A percentile compares a stretch with the other conserved stretches of the same genome.
Evolutionary conservation across 352 stramenopile species (phyloP).

Genomic region (Phytopythium kandeliae): DNA sequence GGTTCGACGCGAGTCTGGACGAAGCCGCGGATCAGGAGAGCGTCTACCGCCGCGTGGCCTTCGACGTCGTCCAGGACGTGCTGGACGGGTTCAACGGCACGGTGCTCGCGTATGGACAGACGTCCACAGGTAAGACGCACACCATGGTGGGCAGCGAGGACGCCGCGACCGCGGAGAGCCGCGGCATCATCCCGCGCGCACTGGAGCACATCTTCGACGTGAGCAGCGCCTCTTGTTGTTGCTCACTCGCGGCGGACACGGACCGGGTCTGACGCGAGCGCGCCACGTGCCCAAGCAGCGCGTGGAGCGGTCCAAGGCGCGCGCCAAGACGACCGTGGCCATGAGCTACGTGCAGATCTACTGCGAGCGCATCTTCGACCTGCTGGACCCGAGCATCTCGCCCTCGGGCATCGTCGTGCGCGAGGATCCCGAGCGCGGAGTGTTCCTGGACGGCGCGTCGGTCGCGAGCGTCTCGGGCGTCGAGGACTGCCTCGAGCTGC

Average conservation of each 20-base stretch:
- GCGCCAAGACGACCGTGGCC: conserved; percentile 37
- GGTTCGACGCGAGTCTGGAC: conserved; percentile 48
- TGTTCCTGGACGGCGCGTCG: conserved; percentile 62
- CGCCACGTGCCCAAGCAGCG: neutral
- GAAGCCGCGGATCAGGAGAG: conserved; percentile 33
- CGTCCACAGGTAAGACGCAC: conserved; percentile 59
- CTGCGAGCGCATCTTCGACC: conserved; percentile 71
- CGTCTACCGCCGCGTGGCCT: conserved; percentile 48
- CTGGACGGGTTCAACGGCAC: conserved; percentile 64
- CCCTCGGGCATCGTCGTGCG: conserved; percentile 48
- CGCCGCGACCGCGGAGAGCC: conserved; percentile 21
- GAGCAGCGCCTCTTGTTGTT: neutral
- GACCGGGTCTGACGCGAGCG: neutral
- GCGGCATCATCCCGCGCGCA: conserved; percentile 53
- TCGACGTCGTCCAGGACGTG: conserved; percentile 51
- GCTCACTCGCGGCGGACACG: too few relatives aligned
- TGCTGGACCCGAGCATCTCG: conserved; percentile 39
- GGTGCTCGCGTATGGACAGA: conserved; percentile 67
- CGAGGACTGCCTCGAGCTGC: conserved; percentile 37
- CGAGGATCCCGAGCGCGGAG: conserved; percentile 52
- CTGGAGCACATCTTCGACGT: conserved; percentile 57
- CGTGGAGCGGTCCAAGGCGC: conserved; percentile 20
- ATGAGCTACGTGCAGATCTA: conserved; percentile 81
- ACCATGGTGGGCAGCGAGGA: conserved; percentile 57
- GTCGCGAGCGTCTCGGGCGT: conserved; percentile 32